Evolutionary conservation across 768 basidiomycete species (phyloP), one percentile per base, ranked within the genome.

Genomic region (Agrocybe chaxingu): DNA sequence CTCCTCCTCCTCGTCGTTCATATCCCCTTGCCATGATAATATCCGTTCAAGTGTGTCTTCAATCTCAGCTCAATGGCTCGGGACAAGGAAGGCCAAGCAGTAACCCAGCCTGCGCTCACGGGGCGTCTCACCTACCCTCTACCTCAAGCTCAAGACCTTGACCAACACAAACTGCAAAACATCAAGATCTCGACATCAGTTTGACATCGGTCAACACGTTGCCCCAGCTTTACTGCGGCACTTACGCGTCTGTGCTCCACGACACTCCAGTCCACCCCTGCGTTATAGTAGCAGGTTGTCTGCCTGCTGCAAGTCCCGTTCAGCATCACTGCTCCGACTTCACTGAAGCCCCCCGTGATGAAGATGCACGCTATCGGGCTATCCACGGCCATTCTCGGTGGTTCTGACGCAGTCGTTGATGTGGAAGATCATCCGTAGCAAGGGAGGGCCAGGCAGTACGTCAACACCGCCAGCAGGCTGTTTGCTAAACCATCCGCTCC

Each of bases 371-470:
- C 97, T 24, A 79, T 99, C 47, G 96, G 98, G 68, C 71, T 98
- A 9, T 83, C 87, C 30, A 78, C 82, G 11, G 72, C 78, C 18
- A 76, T 91, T 57, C 77, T 98, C 5, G 74, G 80, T 42, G 79
- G 79, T 4, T 73, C 96, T 1, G 90, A 90, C 5, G 79, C 77
- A 1, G 92, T 92, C 3, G 90, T 84, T 0, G 89, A 85, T 4
- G 71, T 99, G 96, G 96, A 79, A 87, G 45, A 87, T 89, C 52
- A 76, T 98, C n/a, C 76, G 82, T 51, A 92, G 91, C 61, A 97
- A 97, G 66, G 96, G 96, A 87, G 92, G 1, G 72, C 96, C 18
- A 94, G 92, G 3, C 98, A 94, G 94, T 97, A 92, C 61, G 92
- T 95, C 45, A 89, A 98, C 65, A 81, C 86, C 0, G 89, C 89